Percentiles rank a stretch among this genome's conserved stretches.
phyloP scores from a whole-genome alignment of 2,329 filamentous ascomycete genomes.

The Apiospora saccharicola region DNA sequence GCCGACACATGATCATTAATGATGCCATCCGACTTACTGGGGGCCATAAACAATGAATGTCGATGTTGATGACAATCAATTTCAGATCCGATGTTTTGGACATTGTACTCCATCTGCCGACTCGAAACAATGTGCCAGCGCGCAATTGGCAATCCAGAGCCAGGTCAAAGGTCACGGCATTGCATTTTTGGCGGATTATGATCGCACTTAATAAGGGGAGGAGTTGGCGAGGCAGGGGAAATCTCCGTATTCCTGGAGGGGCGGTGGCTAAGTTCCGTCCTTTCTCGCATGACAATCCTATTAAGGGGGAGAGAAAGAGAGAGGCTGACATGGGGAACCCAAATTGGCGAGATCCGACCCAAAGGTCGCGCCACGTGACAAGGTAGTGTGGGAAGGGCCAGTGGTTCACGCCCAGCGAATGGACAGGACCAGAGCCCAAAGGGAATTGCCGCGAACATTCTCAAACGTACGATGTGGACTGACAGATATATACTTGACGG shows the following conservation, averaged over 20 bases:
- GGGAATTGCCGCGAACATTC: not conserved
- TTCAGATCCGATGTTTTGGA: not conserved
- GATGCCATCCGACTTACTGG: not conserved
- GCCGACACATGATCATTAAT: not conserved
- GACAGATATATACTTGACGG: slow-evolving; percentile 11
- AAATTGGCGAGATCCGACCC: not conserved
- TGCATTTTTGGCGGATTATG: not conserved
- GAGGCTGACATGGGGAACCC: slow-evolving; percentile 9
- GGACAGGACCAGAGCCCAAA: not conserved
- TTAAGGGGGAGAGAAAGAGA: not conserved
- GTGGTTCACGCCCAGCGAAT: not conserved
- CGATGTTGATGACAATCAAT: not conserved
- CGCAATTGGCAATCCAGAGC: not conserved
- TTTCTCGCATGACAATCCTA: slow-evolving; percentile 11
- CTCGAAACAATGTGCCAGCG: not conserved
- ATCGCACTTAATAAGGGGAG: slow-evolving; percentile 8
- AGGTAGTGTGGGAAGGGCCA: not conserved
- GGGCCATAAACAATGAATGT: not conserved
- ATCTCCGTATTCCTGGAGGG: not conserved
- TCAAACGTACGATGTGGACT: slow-evolving; percentile 13
- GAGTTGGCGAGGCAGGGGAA: not conserved
- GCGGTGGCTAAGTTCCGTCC: slow-evolving; percentile 17
- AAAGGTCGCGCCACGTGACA: slow-evolving; percentile 14
- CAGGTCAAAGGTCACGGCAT: not conserved
- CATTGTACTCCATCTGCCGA: not conserved